Evolutionary conservation across 768 basidiomycete genomes (phyloP).

Genomic region (Mycena chlorophos): DNA sequence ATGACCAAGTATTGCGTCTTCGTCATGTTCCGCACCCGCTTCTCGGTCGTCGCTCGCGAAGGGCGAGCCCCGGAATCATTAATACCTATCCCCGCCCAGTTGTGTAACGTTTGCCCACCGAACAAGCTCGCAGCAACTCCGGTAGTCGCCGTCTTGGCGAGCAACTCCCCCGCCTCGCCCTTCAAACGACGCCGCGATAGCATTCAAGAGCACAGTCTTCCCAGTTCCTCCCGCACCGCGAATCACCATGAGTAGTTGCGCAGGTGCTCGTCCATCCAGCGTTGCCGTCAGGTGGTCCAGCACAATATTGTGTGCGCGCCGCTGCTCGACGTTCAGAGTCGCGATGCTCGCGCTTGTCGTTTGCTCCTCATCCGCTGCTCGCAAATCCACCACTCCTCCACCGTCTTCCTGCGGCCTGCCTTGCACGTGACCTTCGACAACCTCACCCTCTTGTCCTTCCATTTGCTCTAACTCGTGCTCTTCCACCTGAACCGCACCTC

Average conservation of each 20-base stretch:
- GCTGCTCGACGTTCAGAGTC: conserved; percentile 29
- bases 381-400: no score
- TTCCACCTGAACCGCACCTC: no score
- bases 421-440: no score
- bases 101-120: conserved; percentile 37
- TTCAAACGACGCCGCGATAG: conserved; percentile 36
- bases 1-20: conserved; percentile 32
- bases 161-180: conserved; percentile 15
- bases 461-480: no score
- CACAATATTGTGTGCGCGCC: conserved; percentile 33
- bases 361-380: background rate
- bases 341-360: background rate
- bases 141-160: conserved; percentile 36
- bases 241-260: conserved; percentile 39
- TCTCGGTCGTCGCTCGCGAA: background rate
- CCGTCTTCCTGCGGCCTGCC: no score
- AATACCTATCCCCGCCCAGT: conserved; percentile 18
- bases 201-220: conserved; percentile 42
- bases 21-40: conserved; percentile 21
- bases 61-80: background rate
- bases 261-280: conserved; percentile 12
- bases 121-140: conserved; percentile 44
- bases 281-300: conserved; percentile 28
- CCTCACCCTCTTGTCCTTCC: no score
- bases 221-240: conserved; percentile 46